Evolutionary conservation across 2,329 filamentous ascomycete genomes (phyloP).

Genomic region (Colletotrichum brevisporum): DNA sequence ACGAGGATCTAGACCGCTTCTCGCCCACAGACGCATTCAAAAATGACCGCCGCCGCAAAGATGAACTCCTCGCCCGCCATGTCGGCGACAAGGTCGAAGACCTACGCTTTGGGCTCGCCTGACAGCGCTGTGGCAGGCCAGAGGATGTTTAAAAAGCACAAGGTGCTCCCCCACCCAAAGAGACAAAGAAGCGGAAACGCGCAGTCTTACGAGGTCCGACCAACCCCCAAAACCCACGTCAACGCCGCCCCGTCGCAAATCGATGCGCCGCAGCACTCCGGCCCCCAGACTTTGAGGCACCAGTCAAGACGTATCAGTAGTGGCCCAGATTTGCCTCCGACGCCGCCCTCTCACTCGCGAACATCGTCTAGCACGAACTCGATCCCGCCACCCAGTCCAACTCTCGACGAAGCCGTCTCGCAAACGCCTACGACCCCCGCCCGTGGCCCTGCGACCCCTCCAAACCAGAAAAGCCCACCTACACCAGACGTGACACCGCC

Average conservation of each 20-base stretch:
- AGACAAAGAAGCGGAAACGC: constrained; percentile 40
- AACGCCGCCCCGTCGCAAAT: constrained; percentile 40
- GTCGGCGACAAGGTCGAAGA: constrained; percentile 47
- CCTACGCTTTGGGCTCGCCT: constrained; percentile 47
- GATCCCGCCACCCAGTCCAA: constrained; percentile 58
- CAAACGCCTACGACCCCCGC: constrained; percentile 55
- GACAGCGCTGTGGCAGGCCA: constrained; percentile 48
- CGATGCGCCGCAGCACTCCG: constrained; percentile 52
- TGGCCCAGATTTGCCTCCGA: constrained; percentile 71
- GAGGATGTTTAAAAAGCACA: constrained; percentile 63
- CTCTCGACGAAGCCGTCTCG: constrained; percentile 53
- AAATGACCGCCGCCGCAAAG: constrained; percentile 46
- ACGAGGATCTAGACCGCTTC: background rate
- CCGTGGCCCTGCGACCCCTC: constrained; percentile 69
- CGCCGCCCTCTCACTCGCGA: constrained; percentile 72
- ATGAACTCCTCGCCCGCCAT: constrained; percentile 49
- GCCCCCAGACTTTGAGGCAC: constrained; percentile 57
- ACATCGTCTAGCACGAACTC: constrained; percentile 68
- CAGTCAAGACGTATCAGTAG: constrained; percentile 58
- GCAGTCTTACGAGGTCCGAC: constrained; percentile 34
- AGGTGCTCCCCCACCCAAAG: constrained; percentile 56
- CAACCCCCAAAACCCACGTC: constrained; percentile 41
- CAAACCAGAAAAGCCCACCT: constrained; percentile 76
- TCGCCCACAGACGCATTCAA: background rate
- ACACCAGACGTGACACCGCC: constrained; percentile 85